A percentile compares a stretch with the other conserved stretches of the same genome.
Evolutionary conservation across 768 basidiomycete species (phyloP).

Genomic region (Kwoniella mangroviensis): DNA sequence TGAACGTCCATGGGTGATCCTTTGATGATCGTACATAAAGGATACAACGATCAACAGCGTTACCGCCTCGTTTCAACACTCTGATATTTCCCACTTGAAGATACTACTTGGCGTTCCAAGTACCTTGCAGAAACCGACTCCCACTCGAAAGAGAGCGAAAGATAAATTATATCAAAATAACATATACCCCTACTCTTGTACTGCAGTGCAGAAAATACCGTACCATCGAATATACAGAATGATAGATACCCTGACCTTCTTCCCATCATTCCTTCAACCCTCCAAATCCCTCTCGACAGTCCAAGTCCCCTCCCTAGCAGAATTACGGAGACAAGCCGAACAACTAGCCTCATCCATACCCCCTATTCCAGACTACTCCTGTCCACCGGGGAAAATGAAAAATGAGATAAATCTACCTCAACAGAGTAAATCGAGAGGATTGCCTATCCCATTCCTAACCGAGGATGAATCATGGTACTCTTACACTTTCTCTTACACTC

Average conservation of each 20-base stretch:
- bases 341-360: neutral
- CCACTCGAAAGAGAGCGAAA: neutral
- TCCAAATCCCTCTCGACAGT: neutral
- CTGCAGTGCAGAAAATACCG: neutral
- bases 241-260: neutral
- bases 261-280: neutral
- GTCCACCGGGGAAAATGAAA: neutral
- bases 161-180: neutral
- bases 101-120: neutral
- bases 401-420: neutral
- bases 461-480: neutral
- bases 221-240: too few species aligned
- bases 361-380: neutral
- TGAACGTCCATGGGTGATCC: neutral
- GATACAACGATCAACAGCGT: neutral
- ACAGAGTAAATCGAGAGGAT: neutral
- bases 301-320: neutral
- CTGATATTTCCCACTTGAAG: too few species aligned
- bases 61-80: too few species aligned
- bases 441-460: neutral
- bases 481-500: neutral
- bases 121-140: neutral
- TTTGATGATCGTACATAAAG: neutral
- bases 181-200: neutral
- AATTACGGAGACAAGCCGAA: neutral